These are phyloP conservation scores for Ciborinia camelliae DNA, from an alignment of 2,329 filamentous ascomycete species.

Conservation along the genomic window DNA sequence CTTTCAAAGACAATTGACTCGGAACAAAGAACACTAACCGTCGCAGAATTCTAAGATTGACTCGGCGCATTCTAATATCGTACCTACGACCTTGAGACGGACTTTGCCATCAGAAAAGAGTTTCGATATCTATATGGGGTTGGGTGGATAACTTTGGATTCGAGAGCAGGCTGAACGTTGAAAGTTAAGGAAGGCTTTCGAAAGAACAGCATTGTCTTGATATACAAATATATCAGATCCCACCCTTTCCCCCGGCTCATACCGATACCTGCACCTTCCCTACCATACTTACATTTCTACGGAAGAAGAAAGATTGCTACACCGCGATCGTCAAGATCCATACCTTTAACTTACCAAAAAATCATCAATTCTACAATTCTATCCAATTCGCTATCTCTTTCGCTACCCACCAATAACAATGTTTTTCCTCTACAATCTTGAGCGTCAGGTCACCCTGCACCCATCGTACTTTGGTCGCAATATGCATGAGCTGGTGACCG, in stretches of 20 bases:
- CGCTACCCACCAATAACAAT: slow-evolving; percentile 47
- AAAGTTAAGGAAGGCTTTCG: not conserved
- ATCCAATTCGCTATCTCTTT: not conserved
- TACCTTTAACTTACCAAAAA: not conserved
- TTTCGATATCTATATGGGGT: slow-evolving; percentile 13
- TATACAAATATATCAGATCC: not conserved
- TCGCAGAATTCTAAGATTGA: slow-evolving; percentile 10
- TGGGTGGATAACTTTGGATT: not conserved
- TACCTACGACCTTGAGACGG: not conserved
- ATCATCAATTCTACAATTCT: slow-evolving; percentile 6
- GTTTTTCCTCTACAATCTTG: slow-evolving; percentile 98
- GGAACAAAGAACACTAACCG: slow-evolving; percentile 17
- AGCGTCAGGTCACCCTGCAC: slow-evolving; percentile 90
- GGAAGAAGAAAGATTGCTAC: not conserved
- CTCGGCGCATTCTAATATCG: not conserved
- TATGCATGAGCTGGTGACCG: slow-evolving; percentile 86
- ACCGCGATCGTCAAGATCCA: not conserved
- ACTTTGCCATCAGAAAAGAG: slow-evolving; percentile 7
- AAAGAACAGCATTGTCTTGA: not conserved
- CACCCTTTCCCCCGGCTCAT: not conserved
- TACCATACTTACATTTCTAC: not conserved
- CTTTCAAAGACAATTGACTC: not conserved
- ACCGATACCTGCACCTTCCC: not conserved
- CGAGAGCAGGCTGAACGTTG: not conserved
- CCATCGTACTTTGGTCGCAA: slow-evolving; percentile 95